Conservation (phyloP, 2,329 filamentous ascomycete species). For the Diplocarpon mali region DNA sequence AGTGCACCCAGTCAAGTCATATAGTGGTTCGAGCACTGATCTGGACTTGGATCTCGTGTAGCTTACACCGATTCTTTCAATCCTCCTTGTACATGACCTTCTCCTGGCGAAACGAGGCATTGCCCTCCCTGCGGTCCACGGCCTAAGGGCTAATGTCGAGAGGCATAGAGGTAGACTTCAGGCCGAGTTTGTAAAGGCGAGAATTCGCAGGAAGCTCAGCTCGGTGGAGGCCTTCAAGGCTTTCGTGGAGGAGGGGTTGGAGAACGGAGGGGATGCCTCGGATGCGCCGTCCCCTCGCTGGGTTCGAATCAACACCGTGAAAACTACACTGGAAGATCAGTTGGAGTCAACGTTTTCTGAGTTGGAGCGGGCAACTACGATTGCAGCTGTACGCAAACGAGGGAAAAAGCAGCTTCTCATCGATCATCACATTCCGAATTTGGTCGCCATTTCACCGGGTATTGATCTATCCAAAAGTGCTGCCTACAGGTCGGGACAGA, state of each 20-base stretch:
- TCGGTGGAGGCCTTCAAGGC: slow-evolving; percentile 55
- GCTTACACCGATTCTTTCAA: slow-evolving; percentile 68
- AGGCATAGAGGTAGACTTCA: slow-evolving; percentile 70
- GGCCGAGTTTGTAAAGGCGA: slow-evolving; percentile 72
- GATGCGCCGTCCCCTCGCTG: slow-evolving; percentile 63
- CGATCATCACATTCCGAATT: slow-evolving; percentile 73
- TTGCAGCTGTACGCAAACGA: slow-evolving; percentile 44
- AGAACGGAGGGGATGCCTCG: slow-evolving; percentile 29
- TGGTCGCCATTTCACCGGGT: slow-evolving; percentile 66
- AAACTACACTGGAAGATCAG: slow-evolving; percentile 59
- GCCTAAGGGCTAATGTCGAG: slow-evolving; percentile 63
- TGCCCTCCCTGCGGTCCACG: slow-evolving; percentile 68
- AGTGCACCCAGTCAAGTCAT: not conserved
- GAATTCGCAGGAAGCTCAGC: slow-evolving; percentile 59
- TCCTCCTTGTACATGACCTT: slow-evolving; percentile 80
- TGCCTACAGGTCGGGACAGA: slow-evolving; percentile 63
- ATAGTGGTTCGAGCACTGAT: too few relatives aligned
- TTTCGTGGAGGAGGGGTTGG: slow-evolving; percentile 41
- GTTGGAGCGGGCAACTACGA: slow-evolving; percentile 43
- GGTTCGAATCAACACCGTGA: slow-evolving; percentile 78
- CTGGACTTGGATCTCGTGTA: slow-evolving; percentile 29
- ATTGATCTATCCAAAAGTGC: slow-evolving; percentile 61
- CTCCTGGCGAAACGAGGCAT: slow-evolving; percentile 74
- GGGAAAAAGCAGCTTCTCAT: slow-evolving; percentile 47
- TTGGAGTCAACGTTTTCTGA: slow-evolving; percentile 62